Evolutionary conservation across 805 yeast genomes (phyloP), one percentile per base, ranked within the genome.

Genomic region (Suhomyces faveliae): DNA sequence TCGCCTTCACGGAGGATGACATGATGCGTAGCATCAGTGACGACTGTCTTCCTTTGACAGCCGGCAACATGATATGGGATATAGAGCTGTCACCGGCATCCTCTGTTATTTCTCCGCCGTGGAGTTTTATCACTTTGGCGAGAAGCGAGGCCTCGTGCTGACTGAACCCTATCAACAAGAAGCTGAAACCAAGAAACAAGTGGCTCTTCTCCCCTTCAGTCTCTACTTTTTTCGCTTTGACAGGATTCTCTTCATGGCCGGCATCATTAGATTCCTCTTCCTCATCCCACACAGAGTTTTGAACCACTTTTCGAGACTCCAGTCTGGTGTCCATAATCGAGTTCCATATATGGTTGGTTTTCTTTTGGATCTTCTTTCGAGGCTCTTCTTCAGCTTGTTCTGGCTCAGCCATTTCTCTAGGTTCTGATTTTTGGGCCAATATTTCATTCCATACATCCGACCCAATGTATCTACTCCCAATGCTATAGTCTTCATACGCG

Each of bases 91-190:
- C 64, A 21, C 48, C 49, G 13, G 55, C 43, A n/a, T 53, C 57
- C 4, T 39, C 39, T 4, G 62, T 56, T 5, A 66, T 43, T 9
- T 46, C 53, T 1, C 85, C 87, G 48, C 65, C 68, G 52, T 79
- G 78, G 0, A 79, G 72, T 43, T 52, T 55, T 1, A 83, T 72
- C 0, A 79, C 77, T 24, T 66, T 67, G 3, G 53, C 48, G 23
- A 83, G 62, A 4, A 75, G 67, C 1, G 57, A 42, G 3, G 53
- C 49, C 56, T 81, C 77, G 6, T 62, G 59, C 1, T 58, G 50
- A 7, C 66, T 63, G 51, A 73, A 84, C 17, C 76, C 80, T 12
- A 62, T 58, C 8, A 77, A 58, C 9, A 66, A 52, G 55, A 85
- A 82, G 8, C 59, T 56, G 45, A 69, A 61, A 1, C 73, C 75